Conservation (phyloP, 2,329 filamentous ascomycete species). For the Hymenoscyphus linearis region DNA sequence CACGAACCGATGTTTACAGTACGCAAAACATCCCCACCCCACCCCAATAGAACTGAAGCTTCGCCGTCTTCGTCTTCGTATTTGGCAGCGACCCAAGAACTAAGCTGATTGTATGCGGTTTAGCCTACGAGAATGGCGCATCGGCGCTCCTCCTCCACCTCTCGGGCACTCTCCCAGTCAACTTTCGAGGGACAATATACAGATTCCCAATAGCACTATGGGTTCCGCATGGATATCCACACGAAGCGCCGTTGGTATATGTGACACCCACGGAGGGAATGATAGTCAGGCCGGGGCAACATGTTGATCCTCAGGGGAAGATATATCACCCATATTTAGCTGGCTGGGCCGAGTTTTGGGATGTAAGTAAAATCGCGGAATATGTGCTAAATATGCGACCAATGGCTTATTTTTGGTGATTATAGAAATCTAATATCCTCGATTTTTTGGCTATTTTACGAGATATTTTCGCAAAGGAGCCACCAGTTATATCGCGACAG, state of each 20-base stretch:
- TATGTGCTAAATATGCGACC: neutral
- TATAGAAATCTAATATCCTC: slow-evolving; percentile 71
- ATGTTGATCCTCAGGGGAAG: slow-evolving; percentile 88
- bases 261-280: slow-evolving; percentile 85
- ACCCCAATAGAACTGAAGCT: slow-evolving; percentile 23
- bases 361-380: slow-evolving; percentile 55
- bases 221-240: slow-evolving; percentile 86
- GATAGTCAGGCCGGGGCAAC: slow-evolving; percentile 85
- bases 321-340: slow-evolving; percentile 95
- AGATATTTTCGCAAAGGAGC: slow-evolving; percentile 90
- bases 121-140: slow-evolving; percentile 82
- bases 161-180: slow-evolving; percentile 82
- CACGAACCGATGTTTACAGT: slow-evolving; percentile 95
- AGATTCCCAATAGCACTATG: slow-evolving; percentile 89
- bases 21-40: slow-evolving; percentile 23
- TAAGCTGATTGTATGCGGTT: slow-evolving; percentile 23
- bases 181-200: slow-evolving; percentile 84
- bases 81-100: slow-evolving; percentile 12
- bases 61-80: too few relatives aligned
- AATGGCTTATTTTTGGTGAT: neutral
- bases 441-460: slow-evolving; percentile 79
- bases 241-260: slow-evolving; percentile 79
- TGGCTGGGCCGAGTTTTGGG: slow-evolving; percentile 83
- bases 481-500: slow-evolving; percentile 76
- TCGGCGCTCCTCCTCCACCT: slow-evolving; percentile 84